Base-by-base conservation (phyloP, 148 eudicot species). In the Polygonum aviculare region DNA sequence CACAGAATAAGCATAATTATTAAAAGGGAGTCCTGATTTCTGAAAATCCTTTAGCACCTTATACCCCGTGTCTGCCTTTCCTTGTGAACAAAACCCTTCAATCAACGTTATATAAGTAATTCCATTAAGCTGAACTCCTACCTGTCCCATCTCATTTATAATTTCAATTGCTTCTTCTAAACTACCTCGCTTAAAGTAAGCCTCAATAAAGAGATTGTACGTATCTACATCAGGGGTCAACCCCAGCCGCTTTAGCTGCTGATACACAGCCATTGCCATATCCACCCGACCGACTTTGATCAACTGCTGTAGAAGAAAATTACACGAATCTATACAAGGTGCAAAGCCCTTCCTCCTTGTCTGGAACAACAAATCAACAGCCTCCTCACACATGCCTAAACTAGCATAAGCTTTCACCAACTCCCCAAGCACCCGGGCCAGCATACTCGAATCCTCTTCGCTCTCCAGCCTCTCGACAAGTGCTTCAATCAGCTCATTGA, bases 341-440 rank as follows among this genome's bases (percentile, higher is more conserved):
- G 84, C 40, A 63, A 88, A 81, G 15, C 87, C 87, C 33, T 51
- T 81, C 74, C 89, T 80, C 67, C 78, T 71, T 12, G 79, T 83
- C 52, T 49, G 80, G 76, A 87, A 82, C 77, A 90, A 69, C 74
- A 83, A 70, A 47, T 86, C 85, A 10, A 88, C 69, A 31, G 87
- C 91, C 78, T 92, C 87, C 71, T 87, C 85, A 72, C 84, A 92
- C 90, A 81, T 86, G 33, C 84, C 84, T 63, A 84, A 19, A 73
- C 84, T 83, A 73, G 50, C 84, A 85, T 83, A 90, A 7, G 87
- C 88, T 84, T 90, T 92, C 35, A 92, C 81, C 74, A 88, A 77
- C 0, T 77, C 86, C 79, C 82, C 88, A 62, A 86, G 70, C 14
- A 86, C 90, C 52, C 77, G 79, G 78, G 48, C 77, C 78, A 90